These are phyloP conservation scores for Oryza nivara DNA, from an alignment of 176 grass and related monocot genomes.

Conservation along the genomic window DNA sequence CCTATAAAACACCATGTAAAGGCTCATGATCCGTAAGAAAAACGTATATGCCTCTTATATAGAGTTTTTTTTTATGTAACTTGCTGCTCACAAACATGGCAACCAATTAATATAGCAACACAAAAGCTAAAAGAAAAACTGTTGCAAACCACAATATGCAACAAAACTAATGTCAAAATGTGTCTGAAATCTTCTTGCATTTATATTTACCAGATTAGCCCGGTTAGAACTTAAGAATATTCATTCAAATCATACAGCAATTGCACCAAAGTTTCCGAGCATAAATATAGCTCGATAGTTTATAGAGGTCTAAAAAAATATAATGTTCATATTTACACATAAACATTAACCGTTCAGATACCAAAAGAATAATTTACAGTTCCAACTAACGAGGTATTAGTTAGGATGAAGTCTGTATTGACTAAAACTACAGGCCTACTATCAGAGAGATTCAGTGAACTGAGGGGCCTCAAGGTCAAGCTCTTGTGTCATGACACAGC, in stretches of 20 bases:
- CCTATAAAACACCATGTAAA: too few relatives aligned
- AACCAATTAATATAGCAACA: too few relatives aligned
- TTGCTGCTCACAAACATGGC: too few relatives aligned
- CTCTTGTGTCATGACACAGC: conserved; percentile 85
- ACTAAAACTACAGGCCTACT: conserved; percentile 5
- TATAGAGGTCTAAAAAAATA: not conserved
- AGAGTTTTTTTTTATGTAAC: too few relatives aligned
- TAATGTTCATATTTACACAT: conserved; percentile 15
- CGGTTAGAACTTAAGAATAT: not conserved
- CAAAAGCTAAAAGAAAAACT: too few relatives aligned
- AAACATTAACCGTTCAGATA: not conserved
- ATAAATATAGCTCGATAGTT: conserved; percentile 16
- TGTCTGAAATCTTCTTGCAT: too few relatives aligned
- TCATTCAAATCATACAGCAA: not conserved
- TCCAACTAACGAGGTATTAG: not conserved
- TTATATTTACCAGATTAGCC: too few relatives aligned
- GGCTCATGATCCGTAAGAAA: too few relatives aligned
- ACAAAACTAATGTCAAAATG: too few relatives aligned
- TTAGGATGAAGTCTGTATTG: not conserved
- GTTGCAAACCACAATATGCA: too few relatives aligned
- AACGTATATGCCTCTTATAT: too few relatives aligned
- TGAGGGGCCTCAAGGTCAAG: conserved; percentile 77
- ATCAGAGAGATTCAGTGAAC: conserved; percentile 73
- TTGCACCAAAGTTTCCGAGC: not conserved
- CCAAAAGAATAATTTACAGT: conserved; percentile 10